Evolutionary conservation across 495 filamentous ascomycete genomes (phyloP), one percentile per base, ranked within the genome.

Genomic region (Evernia prunastri): DNA sequence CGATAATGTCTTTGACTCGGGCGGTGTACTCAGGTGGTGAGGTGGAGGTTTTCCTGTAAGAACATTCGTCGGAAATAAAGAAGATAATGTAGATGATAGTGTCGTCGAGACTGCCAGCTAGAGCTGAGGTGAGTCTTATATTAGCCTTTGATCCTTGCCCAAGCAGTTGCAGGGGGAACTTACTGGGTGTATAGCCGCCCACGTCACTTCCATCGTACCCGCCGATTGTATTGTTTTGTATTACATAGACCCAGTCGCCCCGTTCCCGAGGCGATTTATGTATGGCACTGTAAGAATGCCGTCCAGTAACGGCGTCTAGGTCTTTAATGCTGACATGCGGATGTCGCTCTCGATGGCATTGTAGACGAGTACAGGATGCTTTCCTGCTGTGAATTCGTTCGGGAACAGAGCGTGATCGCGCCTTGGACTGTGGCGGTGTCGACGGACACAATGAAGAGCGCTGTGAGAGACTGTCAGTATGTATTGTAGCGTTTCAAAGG

Each of bases 1-100:
- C 47, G 51, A 68, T 61, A 39, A 68, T 33, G 25, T 68, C 23
- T 56, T 66, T 66, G 63, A 68, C 37, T 47, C 57, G 57, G 17
- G 66, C 58, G 58, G 43, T 62, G 59, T 54, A 68, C 29, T 61
- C 58, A 25, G 23, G 25, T 36, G 63, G 45, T 58, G 64, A 59
- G 40, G 47, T 42, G 6, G 45, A 23, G 49, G 66, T 56, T 33
- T 37, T 35, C 11, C 17, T 35, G 63, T 68, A 68, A 37, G 66
- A 36, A 8, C 20, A 58, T 40, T 66, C 49, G 58, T 63, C 47
- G 36, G 66, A 63, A 40, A 43, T 39, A 59, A 68, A 66, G 15
- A 20, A 3, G 49, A 47, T 63, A 23, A 63, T 51, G 59, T 59
- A 58, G 63, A 68, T 33, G 23, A 49, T 56, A 8, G 63, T 62